phyloP scores from a whole-genome alignment of 305 asterid species.

The Solanum hybrid region DNA sequence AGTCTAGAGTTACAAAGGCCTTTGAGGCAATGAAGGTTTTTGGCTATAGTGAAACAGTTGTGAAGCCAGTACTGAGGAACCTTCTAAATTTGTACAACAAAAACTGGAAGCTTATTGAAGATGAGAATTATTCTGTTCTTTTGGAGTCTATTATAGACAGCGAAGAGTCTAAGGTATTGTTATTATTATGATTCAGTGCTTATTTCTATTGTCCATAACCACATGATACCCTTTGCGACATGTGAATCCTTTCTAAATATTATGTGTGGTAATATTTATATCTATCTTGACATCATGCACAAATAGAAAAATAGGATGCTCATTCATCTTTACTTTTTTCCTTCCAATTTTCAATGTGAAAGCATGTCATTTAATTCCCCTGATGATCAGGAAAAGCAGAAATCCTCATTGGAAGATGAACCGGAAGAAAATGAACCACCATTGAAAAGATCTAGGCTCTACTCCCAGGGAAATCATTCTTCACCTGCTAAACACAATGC shows the following conservation, averaged over 20 bases:
- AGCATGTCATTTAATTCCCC: neutral
- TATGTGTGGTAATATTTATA: neutral
- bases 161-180: conserved; percentile 37
- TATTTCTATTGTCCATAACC: neutral
- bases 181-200: neutral
- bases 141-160: conserved; percentile 38
- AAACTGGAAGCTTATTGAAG: conserved; percentile 53
- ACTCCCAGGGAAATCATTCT: conserved; percentile 11
- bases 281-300: neutral
- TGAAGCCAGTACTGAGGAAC: conserved; percentile 32
- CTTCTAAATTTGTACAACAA: conserved; percentile 32
- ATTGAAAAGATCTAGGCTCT: conserved; percentile 14
- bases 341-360: neutral
- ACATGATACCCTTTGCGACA: neutral
- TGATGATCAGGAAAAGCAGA: neutral
- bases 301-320: neutral
- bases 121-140: conserved; percentile 39
- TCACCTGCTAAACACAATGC: conserved; percentile 1
- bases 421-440: conserved; percentile 23
- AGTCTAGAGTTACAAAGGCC: conserved; percentile 23
- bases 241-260: neutral
- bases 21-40: conserved; percentile 34
- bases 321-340: neutral
- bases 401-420: conserved; percentile 7
- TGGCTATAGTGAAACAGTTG: conserved; percentile 25